Percentiles rank a stretch among this genome's conserved stretches.
Conservation (phyloP, 2,329 filamentous ascomycete species). For the Pseudomassariella vexata region DNA sequence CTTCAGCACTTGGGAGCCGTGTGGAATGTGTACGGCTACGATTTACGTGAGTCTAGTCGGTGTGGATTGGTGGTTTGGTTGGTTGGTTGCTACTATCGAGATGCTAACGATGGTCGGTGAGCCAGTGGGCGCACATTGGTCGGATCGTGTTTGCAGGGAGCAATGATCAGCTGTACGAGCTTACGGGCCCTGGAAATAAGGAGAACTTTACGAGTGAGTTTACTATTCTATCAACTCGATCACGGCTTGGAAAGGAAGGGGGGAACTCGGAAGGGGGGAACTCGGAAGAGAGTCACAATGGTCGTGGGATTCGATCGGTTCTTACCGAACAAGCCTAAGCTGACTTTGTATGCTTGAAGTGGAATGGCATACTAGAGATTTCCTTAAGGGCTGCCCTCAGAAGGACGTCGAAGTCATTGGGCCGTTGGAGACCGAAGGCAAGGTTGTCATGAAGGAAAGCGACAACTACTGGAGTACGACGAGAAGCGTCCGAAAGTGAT, state of each 20-base stretch:
- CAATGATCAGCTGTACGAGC: constrained; percentile 36
- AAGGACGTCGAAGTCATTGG: constrained; percentile 43
- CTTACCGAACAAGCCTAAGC: background rate
- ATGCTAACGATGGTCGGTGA: too few species aligned
- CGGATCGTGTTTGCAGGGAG: constrained; percentile 43
- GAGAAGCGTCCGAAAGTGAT: too few species aligned
- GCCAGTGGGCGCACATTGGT: constrained; percentile 45
- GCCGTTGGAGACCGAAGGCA: constrained; percentile 37
- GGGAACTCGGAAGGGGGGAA: background rate
- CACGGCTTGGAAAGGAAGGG: background rate
- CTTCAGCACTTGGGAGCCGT: constrained; percentile 49
- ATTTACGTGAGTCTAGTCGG: constrained; percentile 15
- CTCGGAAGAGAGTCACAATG: background rate
- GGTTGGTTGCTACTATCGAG: too few species aligned
- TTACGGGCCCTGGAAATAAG: constrained; percentile 40
- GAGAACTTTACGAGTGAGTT: constrained; percentile 40
- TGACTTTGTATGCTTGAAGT: constrained; percentile 19
- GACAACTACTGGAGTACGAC: constrained; percentile 37
- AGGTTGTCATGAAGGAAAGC: constrained; percentile 36
- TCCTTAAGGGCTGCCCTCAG: constrained; percentile 39
- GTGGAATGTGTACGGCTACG: constrained; percentile 41
- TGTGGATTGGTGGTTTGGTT: too few species aligned
- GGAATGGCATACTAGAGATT: constrained; percentile 39
- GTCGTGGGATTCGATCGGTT: background rate
- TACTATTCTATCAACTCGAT: background rate